Evolutionary conservation across 2,329 filamentous ascomycete genomes (phyloP), one percentile per base, ranked within the genome.

Genomic region (Cordyceps javanica): DNA sequence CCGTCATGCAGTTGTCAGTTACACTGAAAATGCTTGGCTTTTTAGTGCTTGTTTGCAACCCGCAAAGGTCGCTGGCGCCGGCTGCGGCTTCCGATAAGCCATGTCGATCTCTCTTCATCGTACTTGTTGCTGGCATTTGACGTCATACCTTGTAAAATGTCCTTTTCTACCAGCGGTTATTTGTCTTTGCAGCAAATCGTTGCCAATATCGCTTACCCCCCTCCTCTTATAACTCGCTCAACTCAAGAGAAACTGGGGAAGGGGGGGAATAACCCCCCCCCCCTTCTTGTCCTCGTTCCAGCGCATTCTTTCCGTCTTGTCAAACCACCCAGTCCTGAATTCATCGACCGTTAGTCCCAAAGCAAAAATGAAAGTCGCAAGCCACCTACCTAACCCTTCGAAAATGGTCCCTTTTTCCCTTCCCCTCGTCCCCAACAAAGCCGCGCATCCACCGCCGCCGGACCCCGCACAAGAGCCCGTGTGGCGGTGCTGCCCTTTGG

Each of bases 51-150:
- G 41, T 55, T 46, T 46, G 39, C 39, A n/a, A n/a, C n/a, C n/a
- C n/a, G n/a, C n/a, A n/a, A n/a, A n/a, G n/a, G n/a, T n/a, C 38
- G 19, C 38, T 26, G 51, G 51, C 44, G 25, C 44, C 53, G 53
- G 53, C 44, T 56, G 34, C 28, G 34, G 34, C 44, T 56, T 56
- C 34, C 53, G 53, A 41, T n/a, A n/a, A 32, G 34, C 42, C 42
- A 48, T 48, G 53, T 49, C 32, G n/a, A 32, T 23, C 44, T 56
- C 53, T 45, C 44, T 48, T 30, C 32, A 11, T 19, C 14, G 21
- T 32, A 11, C 11, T 13, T 9, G n/a, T 23, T 11, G n/a, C n/a
- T n/a, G 21, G 39, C 11, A 25, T 56, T 36, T 46, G 25, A 44
- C 25, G 28, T 38, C 39, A 54, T 34, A n/a, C n/a, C n/a, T n/a